Base-by-base conservation (phyloP, 225 moss, liverwort and hornwort genomes). In the Neckera pumila region DNA sequence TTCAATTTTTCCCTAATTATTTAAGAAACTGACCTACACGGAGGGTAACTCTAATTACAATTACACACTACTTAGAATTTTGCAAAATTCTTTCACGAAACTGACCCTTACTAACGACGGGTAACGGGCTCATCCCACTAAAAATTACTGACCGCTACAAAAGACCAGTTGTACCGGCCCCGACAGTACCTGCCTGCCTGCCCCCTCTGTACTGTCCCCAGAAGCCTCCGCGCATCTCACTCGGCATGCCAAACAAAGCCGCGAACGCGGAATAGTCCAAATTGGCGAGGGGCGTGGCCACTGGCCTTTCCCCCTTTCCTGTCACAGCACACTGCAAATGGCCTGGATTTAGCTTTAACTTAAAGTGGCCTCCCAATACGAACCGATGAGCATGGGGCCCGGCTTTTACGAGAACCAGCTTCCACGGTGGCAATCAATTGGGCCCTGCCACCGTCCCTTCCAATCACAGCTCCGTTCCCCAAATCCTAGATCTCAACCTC, bases 131-230 rank as follows among this genome's bases (percentile, higher is more conserved):
- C 47, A 11, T 47, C 11, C 47, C 47, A 47, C 47, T 47, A 47
- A 45, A 45, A 47, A 47, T 47, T 47, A 47, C 47, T 47, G 47
- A 3, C 47, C 47, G 47, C 47, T 47, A 47, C 47, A 47, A 47
- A 12, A 7, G 27, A 20, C 12, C 19, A 49, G 22, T 20, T 22
- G 81, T 61, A 81, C 81, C 81, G 79, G 33, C 6, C 62, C 1
- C 14, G 62, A 63, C 33, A 81, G 22, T 11, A 10, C 62, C 62
- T 76, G 34, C 31, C 40, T 7, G 17, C 17, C 16, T 3, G 3
- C 5, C 73, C 3, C 4, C 22, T 7, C 43, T 10, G 43, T 8
- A 12, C 3, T 11, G 63, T 10, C 14, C 4, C 3, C 3, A 1
- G 84, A 84, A 84, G 43, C 51, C 53, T 82, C 82, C 33, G 2